A percentile compares a stretch with the other conserved stretches of the same genome.
phyloP scores from a whole-genome alignment of 352 stramenopile species.

The Phytophthora uliginosa region DNA sequence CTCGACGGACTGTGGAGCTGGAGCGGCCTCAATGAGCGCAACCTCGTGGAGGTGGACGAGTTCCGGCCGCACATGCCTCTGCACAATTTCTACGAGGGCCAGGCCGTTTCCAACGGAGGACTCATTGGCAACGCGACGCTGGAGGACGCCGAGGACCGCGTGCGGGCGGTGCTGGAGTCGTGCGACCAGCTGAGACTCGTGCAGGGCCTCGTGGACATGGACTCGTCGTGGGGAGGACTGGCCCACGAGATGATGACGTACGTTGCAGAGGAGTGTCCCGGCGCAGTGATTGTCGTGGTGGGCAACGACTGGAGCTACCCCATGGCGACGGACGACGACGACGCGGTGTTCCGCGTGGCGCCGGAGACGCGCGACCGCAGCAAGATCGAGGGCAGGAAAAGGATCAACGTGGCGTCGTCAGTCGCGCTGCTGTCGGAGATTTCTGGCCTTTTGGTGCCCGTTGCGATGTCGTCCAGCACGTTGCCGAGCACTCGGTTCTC shows the following conservation, averaged over 20 bases:
- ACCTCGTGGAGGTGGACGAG: conserved; percentile 78
- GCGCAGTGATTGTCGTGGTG: conserved; percentile 58
- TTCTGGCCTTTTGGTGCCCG: conserved; percentile 63
- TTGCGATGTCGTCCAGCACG: conserved; percentile 53
- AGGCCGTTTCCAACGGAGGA: conserved; percentile 55
- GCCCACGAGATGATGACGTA: conserved; percentile 81
- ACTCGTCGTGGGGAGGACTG: conserved; percentile 83
- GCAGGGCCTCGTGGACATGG: conserved; percentile 81
- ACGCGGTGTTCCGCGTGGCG: conserved; percentile 51
- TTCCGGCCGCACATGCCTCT: conserved; percentile 83
- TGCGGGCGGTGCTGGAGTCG: conserved; percentile 69
- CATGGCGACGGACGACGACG: conserved; percentile 53
- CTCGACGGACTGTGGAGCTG: conserved; percentile 69
- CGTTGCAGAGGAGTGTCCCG: conserved; percentile 74
- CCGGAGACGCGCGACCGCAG: conserved; percentile 54
- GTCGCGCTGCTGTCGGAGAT: conserved; percentile 71
- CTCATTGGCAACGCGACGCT: conserved; percentile 61
- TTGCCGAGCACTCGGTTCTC: conserved; percentile 39
- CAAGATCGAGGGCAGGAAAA: conserved; percentile 68
- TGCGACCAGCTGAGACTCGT: conserved; percentile 77
- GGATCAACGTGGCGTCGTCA: conserved; percentile 73
- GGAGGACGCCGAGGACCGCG: conserved; percentile 68
- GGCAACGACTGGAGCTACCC: conserved; percentile 86
- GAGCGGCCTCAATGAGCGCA: conserved; percentile 54
- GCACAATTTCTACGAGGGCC: conserved; percentile 88